Conservation (phyloP, 495 filamentous ascomycete species). For the Hypoxylon lenormandii region DNA sequence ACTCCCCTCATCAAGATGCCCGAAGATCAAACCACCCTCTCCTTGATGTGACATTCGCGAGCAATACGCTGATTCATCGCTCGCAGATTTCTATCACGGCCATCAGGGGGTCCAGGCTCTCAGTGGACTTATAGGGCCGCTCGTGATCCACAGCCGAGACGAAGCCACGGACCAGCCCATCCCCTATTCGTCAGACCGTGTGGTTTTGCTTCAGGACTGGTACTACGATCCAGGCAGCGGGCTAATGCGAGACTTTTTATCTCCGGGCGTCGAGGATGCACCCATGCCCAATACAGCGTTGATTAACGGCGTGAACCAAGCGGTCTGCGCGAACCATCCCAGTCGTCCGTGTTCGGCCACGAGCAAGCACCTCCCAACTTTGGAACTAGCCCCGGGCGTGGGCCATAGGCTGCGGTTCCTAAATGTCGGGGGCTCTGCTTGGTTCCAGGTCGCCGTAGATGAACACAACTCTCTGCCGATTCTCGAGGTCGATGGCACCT, state of each 20-base stretch:
- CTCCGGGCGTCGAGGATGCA: slow-evolving; percentile 66
- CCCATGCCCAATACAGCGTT: slow-evolving; percentile 72
- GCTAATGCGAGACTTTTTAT: slow-evolving; percentile 63
- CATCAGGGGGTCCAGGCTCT: slow-evolving; percentile 58
- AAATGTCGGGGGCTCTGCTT: slow-evolving; percentile 72
- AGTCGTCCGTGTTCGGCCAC: slow-evolving; percentile 61
- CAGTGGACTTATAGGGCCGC: slow-evolving; percentile 69
- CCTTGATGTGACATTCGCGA: slow-evolving; percentile 2
- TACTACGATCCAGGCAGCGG: slow-evolving; percentile 67
- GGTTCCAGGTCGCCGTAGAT: slow-evolving; percentile 67
- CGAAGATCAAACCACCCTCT: not conserved
- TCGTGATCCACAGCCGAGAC: slow-evolving; percentile 64
- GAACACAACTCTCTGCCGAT: slow-evolving; percentile 61
- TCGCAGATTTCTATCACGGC: slow-evolving; percentile 56
- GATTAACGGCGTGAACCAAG: slow-evolving; percentile 71
- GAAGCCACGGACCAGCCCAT: slow-evolving; percentile 57
- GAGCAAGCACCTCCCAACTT: slow-evolving; percentile 58
- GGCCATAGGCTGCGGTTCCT: slow-evolving; percentile 77
- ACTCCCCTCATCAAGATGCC: slow-evolving; percentile 38
- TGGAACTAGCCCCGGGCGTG: slow-evolving; percentile 61
- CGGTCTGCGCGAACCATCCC: slow-evolving; percentile 63
- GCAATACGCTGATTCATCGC: slow-evolving; percentile 45
- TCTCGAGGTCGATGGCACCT: slow-evolving; percentile 80
- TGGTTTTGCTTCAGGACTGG: slow-evolving; percentile 69
- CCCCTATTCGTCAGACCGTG: slow-evolving; percentile 63